Conservation (phyloP, 345 rosid genomes). For the Eucalyptus curtisii region DNA sequence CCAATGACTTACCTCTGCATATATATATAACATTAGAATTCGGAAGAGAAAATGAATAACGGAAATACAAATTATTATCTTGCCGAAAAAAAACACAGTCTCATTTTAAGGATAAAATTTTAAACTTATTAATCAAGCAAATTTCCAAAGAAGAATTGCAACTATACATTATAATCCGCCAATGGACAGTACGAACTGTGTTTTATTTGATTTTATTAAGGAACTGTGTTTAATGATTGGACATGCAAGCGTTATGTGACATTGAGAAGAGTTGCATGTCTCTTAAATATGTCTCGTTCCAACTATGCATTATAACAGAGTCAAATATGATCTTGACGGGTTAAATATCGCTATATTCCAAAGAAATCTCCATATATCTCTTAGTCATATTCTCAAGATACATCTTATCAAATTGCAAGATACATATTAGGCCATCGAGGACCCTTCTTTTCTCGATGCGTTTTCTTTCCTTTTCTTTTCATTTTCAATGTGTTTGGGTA, state of each 20-base stretch:
- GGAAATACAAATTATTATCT: background rate
- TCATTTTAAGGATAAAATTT: background rate
- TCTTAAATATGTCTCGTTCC: too few species aligned
- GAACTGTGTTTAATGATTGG: background rate
- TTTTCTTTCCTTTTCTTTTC: too few species aligned
- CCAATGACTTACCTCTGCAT: too few species aligned
- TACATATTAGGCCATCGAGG: too few species aligned
- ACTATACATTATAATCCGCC: background rate
- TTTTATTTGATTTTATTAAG: too few species aligned
- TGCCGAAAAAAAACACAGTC: background rate
- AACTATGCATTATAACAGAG: background rate
- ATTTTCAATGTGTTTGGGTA: too few species aligned
- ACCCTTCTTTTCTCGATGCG: too few species aligned
- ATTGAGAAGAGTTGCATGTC: background rate
- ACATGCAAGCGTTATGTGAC: background rate
- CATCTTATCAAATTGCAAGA: too few species aligned
- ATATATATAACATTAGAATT: background rate
- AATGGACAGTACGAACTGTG: background rate
- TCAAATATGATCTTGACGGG: background rate
- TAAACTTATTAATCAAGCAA: background rate
- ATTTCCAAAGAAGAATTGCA: background rate
- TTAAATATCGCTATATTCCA: background rate
- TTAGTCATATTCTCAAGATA: background rate
- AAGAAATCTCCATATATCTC: background rate
- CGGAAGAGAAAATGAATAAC: background rate